Evolutionary conservation across 352 stramenopile species (phyloP).

Genomic region (Nannochloropsis limnetica): DNA sequence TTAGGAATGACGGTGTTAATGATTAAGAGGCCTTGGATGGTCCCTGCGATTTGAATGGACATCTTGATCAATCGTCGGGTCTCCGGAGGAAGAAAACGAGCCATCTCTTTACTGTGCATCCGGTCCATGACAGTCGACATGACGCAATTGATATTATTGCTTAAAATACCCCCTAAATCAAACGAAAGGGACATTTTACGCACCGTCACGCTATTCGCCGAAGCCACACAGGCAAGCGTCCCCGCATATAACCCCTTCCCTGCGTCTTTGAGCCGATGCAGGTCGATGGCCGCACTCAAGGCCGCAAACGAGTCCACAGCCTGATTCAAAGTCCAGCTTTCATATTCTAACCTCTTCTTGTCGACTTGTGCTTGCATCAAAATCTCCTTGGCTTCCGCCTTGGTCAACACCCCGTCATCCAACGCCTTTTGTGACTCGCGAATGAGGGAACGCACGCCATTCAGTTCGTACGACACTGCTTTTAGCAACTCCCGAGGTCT

Average conservation of each 20-base stretch:
- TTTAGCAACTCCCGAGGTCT: not conserved
- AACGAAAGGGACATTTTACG: conserved; percentile 12
- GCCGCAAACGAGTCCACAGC: not conserved
- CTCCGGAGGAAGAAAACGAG: not conserved
- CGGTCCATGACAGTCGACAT: not conserved
- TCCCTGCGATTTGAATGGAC: not conserved
- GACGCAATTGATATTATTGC: not conserved
- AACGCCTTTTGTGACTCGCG: not conserved
- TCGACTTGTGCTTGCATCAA: not conserved
- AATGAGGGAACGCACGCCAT: not conserved
- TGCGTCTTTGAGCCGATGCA: not conserved
- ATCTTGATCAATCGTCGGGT: not conserved
- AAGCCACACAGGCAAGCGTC: not conserved
- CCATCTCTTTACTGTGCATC: not conserved
- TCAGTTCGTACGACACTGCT: conserved; percentile 1
- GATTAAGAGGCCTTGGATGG: conserved; percentile 8
- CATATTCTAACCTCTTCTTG: conserved; percentile 24
- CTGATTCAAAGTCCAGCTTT: not conserved
- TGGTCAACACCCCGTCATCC: not conserved
- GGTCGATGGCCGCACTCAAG: not conserved
- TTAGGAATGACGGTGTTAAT: not conserved
- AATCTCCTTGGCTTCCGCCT: not conserved
- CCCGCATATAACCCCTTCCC: not conserved
- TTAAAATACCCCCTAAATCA: conserved; percentile 23
- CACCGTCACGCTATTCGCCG: not conserved